Percentiles rank a stretch among this genome's conserved stretches.
These are phyloP conservation scores for Pelargonium citronellum DNA, from an alignment of 441 rosid species.

Conservation along the genomic window DNA sequence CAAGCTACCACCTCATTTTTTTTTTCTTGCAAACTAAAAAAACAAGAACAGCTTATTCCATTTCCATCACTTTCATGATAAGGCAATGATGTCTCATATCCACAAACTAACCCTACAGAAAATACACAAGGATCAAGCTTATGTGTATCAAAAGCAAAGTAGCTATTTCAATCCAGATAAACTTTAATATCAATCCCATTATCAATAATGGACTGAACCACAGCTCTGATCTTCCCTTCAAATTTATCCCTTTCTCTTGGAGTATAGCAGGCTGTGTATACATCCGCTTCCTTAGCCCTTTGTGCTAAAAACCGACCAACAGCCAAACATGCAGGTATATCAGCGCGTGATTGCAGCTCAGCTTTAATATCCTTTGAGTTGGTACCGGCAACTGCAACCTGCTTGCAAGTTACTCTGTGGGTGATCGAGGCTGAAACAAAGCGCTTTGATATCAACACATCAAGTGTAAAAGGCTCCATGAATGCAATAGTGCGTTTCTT, in stretches of 20 bases:
- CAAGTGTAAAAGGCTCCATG: conserved; percentile 91
- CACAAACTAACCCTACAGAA: background rate
- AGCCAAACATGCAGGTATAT: conserved; percentile 78
- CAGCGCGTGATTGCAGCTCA: conserved; percentile 59
- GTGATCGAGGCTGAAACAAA: conserved; percentile 85
- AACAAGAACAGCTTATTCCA: conserved; percentile 1
- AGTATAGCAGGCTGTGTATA: conserved; percentile 66
- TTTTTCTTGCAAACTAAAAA: background rate
- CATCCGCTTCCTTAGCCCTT: conserved; percentile 80
- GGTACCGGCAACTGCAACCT: conserved; percentile 88
- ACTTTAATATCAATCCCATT: conserved; percentile 73
- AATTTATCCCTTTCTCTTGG: conserved; percentile 84
- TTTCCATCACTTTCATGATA: background rate
- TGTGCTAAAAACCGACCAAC: conserved; percentile 66
- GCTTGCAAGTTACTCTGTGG: conserved; percentile 75
- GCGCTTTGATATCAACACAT: conserved; percentile 76
- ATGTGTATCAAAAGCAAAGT: background rate
- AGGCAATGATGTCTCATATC: background rate
- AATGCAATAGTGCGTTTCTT: conserved; percentile 73
- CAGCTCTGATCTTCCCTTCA: conserved; percentile 89
- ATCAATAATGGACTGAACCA: conserved; percentile 84
- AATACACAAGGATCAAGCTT: background rate
- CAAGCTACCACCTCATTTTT: too few species aligned
- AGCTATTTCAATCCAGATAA: conserved; percentile 52
- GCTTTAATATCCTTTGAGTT: conserved; percentile 89